Conservation (phyloP, 1,284 basidiomycete species). For the Crocinoboletus sp. region DNA sequence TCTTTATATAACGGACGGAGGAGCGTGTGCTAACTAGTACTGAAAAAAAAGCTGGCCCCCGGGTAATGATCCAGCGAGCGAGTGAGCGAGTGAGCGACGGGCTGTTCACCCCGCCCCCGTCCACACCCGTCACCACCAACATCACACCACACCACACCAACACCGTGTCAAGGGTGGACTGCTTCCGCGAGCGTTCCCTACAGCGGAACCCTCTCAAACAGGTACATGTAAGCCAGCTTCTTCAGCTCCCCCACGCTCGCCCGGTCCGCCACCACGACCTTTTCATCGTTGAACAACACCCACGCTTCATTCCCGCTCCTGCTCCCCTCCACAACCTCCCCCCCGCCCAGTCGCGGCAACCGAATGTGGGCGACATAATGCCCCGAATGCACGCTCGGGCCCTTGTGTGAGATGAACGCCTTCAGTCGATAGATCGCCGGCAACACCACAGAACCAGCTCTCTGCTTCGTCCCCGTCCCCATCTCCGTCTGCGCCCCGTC, state of each 20-base stretch:
- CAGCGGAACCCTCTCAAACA: constrained; percentile 58
- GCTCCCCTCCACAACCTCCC: constrained; percentile 11
- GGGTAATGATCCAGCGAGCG: no score
- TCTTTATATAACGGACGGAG: no score
- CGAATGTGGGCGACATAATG: constrained; percentile 89
- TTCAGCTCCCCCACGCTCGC: constrained; percentile 72
- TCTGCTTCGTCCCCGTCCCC: neutral
- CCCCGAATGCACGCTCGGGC: constrained; percentile 90
- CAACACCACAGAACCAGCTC: constrained; percentile 33
- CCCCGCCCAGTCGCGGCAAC: neutral
- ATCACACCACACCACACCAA: no score
- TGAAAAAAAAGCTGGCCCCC: no score
- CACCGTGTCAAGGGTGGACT: no score
- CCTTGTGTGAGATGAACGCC: constrained; percentile 97
- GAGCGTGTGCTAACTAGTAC: no score
- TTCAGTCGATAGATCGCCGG: constrained; percentile 83
- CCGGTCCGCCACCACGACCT: constrained; percentile 83
- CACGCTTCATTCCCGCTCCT: constrained; percentile 48
- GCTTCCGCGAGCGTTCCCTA: no score
- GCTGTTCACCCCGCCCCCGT: no score
- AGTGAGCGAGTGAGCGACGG: no score
- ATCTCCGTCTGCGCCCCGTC: constrained; percentile 19
- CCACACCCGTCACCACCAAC: no score
- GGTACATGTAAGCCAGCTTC: constrained; percentile 82
- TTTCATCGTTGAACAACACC: constrained; percentile 95